These are phyloP conservation scores for Sutorius australiensis DNA, from an alignment of 768 basidiomycete species.

Conservation along the genomic window DNA sequence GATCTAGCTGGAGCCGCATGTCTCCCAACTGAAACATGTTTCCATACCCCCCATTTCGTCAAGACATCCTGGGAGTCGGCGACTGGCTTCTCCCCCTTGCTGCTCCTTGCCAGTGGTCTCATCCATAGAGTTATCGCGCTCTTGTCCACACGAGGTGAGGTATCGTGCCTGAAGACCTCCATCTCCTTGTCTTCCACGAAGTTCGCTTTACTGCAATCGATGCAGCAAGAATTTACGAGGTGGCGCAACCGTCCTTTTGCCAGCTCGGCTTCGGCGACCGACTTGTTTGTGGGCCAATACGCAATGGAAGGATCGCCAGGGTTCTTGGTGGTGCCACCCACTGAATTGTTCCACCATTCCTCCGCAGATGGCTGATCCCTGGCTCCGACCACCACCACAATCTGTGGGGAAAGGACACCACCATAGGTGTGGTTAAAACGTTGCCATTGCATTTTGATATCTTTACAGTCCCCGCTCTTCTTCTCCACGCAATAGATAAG, in stretches of 20 bases:
- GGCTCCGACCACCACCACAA: constrained; percentile 21
- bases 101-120: not conserved
- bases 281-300: constrained; percentile 14
- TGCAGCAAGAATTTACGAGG: constrained; percentile 21
- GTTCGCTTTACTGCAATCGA: constrained; percentile 21
- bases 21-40: constrained; percentile 6
- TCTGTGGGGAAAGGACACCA: constrained; percentile 24
- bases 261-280: not conserved
- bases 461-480: not conserved
- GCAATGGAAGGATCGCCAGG: constrained; percentile 10
- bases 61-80: constrained; percentile 10
- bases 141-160: constrained; percentile 5
- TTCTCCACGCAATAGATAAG: constrained; percentile 22
- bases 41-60: constrained; percentile 23
- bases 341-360: constrained; percentile 17
- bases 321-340: not conserved
- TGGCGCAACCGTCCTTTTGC: constrained; percentile 5
- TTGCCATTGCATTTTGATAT: constrained; percentile 22
- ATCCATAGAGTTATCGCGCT: not conserved
- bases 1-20: too few relatives aligned
- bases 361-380: constrained; percentile 15
- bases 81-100: not conserved
- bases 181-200: constrained; percentile 5
- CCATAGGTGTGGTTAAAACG: constrained; percentile 22
- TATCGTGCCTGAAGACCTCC: constrained; percentile 10